These are phyloP conservation scores for Podila horticola DNA, from an alignment of 192 early-diverging fungal genomes.

Conservation along the genomic window DNA sequence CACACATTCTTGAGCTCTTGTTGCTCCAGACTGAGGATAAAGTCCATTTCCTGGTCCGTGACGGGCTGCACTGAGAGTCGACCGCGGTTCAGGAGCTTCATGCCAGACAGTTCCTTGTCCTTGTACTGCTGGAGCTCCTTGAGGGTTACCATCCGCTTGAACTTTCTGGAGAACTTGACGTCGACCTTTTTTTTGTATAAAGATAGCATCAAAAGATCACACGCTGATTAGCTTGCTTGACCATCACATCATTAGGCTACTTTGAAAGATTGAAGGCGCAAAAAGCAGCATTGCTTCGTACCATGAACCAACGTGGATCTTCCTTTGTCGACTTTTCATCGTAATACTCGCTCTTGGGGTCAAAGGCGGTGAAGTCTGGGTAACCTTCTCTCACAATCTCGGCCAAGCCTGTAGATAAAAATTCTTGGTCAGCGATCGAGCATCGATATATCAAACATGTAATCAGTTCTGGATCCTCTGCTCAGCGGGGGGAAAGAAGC, in stretches of 20 bases:
- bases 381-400: slow-evolving; percentile 72
- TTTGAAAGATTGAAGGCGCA: not conserved
- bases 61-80: slow-evolving; percentile 85
- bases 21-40: slow-evolving; percentile 66
- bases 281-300: slow-evolving; percentile 28
- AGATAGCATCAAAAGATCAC: not conserved
- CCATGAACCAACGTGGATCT: slow-evolving; percentile 86
- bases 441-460: no score
- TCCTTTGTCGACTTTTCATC: slow-evolving; percentile 75
- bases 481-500: not conserved
- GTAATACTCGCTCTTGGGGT: slow-evolving; percentile 78
- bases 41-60: slow-evolving; percentile 66
- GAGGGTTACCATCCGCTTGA: slow-evolving; percentile 68
- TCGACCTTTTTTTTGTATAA: slow-evolving; percentile 60
- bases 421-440: no score
- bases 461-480: no score
- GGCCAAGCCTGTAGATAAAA: slow-evolving; percentile 9
- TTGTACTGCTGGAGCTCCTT: slow-evolving; percentile 72
- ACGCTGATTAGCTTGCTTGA: not conserved
- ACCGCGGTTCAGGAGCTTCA: slow-evolving; percentile 77
- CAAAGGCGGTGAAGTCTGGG: slow-evolving; percentile 82
- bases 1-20: slow-evolving; percentile 1
- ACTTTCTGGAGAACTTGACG: slow-evolving; percentile 77
- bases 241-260: not conserved
- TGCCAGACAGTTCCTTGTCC: slow-evolving; percentile 60